A percentile compares a stretch with the other conserved stretches of the same genome.
Evolutionary conservation across 2,329 filamentous ascomycete genomes (phyloP).

Genomic region (Aspergillus sp.): DNA sequence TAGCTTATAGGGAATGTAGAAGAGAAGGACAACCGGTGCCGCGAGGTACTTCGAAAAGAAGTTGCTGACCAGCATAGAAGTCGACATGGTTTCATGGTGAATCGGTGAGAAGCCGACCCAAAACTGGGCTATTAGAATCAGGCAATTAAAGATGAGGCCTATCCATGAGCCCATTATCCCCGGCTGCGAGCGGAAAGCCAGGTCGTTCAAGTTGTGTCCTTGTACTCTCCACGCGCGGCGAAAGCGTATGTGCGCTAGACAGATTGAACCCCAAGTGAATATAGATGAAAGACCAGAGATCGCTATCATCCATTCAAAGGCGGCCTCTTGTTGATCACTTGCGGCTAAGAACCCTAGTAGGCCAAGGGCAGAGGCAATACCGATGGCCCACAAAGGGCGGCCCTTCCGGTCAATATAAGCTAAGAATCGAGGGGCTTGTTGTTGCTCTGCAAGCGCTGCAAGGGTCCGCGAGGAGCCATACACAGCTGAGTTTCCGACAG

Average conservation of each 20-base stretch:
- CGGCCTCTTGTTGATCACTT: slow-evolving; percentile 56
- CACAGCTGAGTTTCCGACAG: slow-evolving; percentile 86
- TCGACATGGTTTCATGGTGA: slow-evolving; percentile 50
- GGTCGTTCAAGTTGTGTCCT: slow-evolving; percentile 69
- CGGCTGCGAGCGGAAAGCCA: slow-evolving; percentile 78
- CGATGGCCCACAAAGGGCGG: slow-evolving; percentile 73
- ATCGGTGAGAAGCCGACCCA: slow-evolving; percentile 83
- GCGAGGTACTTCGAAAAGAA: slow-evolving; percentile 69
- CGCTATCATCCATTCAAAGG: slow-evolving; percentile 78
- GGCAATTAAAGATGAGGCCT: slow-evolving; percentile 70
- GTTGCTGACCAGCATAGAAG: slow-evolving; percentile 53
- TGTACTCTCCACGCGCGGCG: slow-evolving; percentile 71
- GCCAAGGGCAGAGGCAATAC: slow-evolving; percentile 65
- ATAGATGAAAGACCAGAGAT: slow-evolving; percentile 71
- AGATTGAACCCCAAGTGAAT: slow-evolving; percentile 81
- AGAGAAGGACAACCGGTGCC: slow-evolving; percentile 54
- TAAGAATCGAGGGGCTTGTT: slow-evolving; percentile 74
- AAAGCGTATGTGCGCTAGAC: slow-evolving; percentile 89
- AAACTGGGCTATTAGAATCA: slow-evolving; percentile 81
- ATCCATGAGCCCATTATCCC: slow-evolving; percentile 79
- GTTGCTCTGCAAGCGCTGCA: slow-evolving; percentile 83
- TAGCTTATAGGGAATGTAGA: slow-evolving; percentile 75
- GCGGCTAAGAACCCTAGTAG: slow-evolving; percentile 76
- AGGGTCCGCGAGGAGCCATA: slow-evolving; percentile 90
- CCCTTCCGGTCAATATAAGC: slow-evolving; percentile 81